Percentiles rank a stretch among this genome's conserved stretches.
Conservation (phyloP, 306 rosid genomes). For the Glycine soja region DNA sequence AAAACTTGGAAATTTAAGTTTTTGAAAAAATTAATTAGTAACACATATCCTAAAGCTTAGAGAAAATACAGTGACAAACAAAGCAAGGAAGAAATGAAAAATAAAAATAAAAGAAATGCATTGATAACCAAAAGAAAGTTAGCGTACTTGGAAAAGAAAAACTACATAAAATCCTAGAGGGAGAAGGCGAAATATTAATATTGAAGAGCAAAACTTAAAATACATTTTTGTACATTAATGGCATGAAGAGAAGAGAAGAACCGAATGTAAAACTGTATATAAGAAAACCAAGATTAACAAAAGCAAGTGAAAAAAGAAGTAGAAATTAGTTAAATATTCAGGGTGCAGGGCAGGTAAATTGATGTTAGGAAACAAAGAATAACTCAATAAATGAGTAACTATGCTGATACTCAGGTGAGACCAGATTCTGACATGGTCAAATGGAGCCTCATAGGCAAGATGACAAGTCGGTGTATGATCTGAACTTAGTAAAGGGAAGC, state of each 20-base stretch:
- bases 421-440: neutral
- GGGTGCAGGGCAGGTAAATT: too few species aligned
- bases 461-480: slow-evolving; percentile 3
- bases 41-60: neutral
- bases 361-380: neutral
- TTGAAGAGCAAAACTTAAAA: neutral
- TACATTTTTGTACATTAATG: neutral
- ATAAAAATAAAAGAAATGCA: neutral
- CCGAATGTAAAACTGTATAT: neutral
- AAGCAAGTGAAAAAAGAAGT: neutral
- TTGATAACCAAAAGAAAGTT: neutral
- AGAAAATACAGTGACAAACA: neutral
- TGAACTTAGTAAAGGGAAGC: neutral
- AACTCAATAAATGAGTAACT: neutral
- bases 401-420: neutral
- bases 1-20: neutral
- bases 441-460: neutral
- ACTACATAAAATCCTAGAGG: neutral
- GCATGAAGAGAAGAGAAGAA: neutral
- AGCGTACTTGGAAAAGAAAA: neutral
- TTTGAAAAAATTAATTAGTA: neutral
- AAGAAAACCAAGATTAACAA: neutral
- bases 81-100: too few species aligned
- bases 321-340: neutral
- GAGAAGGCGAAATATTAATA: neutral